These are phyloP conservation scores for Solanum verrucosum DNA, from an alignment of 257 asterid species.

Conservation along the genomic window DNA sequence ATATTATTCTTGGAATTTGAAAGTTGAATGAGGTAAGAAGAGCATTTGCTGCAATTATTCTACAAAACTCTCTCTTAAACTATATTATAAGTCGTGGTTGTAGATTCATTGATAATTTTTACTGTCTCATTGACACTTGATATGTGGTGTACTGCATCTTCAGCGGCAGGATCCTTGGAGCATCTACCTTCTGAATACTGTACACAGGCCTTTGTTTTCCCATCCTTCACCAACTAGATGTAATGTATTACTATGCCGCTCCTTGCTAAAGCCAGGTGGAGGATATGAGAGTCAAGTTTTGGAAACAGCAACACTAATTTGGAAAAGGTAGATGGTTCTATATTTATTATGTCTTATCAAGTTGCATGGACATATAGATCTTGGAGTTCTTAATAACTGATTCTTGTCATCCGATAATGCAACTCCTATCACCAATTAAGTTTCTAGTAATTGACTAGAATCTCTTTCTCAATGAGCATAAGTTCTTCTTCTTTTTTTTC, in stretches of 20 bases:
- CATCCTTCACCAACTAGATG: slow-evolving; percentile 5
- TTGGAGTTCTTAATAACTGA: not conserved
- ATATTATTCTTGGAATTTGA: not conserved
- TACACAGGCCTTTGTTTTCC: slow-evolving; percentile 1
- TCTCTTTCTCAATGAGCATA: not conserved
- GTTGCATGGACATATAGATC: not conserved
- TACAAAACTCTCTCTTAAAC: not conserved
- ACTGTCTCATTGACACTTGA: not conserved
- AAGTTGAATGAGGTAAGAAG: not conserved
- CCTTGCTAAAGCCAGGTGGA: slow-evolving; percentile 24
- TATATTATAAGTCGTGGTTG: not conserved
- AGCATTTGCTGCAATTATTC: not conserved
- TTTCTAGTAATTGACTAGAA: not conserved
- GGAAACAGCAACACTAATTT: slow-evolving; percentile 14
- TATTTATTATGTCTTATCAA: not conserved
- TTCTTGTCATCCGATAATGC: not conserved
- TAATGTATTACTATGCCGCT: slow-evolving; percentile 21
- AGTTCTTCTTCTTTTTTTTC: not conserved
- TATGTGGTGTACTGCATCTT: slow-evolving; percentile 1
- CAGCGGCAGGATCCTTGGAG: slow-evolving; percentile 29
- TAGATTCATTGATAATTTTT: not conserved
- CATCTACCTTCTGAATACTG: slow-evolving; percentile 12
- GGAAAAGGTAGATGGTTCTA: slow-evolving; percentile 14
- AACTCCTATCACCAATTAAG: not conserved
- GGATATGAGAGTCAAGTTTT: slow-evolving; percentile 19